These are phyloP conservation scores for Cryptococcus neoformans DNA, from an alignment of 1,284 basidiomycete species.

Conservation along the genomic window DNA sequence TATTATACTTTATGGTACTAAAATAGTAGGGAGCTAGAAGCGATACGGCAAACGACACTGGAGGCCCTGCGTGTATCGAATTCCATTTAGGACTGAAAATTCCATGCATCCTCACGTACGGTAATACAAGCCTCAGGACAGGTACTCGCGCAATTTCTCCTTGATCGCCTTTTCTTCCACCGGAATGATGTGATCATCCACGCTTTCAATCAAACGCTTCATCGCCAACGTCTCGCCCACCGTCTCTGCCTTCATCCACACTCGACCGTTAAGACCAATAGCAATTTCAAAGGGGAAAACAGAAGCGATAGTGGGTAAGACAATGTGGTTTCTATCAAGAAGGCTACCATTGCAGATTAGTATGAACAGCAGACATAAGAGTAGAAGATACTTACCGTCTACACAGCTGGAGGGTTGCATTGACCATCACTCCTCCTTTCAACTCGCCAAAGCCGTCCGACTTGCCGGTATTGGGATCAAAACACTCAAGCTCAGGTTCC, in stretches of 20 bases:
- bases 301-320: constrained; percentile 39
- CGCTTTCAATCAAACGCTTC: constrained; percentile 38
- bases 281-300: constrained; percentile 52
- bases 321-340: constrained; percentile 45
- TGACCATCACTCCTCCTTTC: constrained; percentile 49
- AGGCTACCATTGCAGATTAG: constrained; percentile 28
- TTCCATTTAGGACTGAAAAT: too few relatives aligned
- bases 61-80: too few relatives aligned
- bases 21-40: too few relatives aligned
- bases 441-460: constrained; percentile 53
- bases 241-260: constrained; percentile 52
- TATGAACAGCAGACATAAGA: neutral
- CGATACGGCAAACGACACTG: too few relatives aligned
- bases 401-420: constrained; percentile 42
- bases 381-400: constrained; percentile 34
- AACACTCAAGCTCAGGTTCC: constrained; percentile 55
- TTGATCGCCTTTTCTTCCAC: constrained; percentile 30
- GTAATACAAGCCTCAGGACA: too few relatives aligned
- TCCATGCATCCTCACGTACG: too few relatives aligned
- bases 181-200: constrained; percentile 34
- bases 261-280: constrained; percentile 52
- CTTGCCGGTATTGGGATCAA: constrained; percentile 52
- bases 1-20: too few relatives aligned
- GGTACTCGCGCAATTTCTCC: constrained; percentile 23
- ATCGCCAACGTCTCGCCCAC: constrained; percentile 48